Evolutionary conservation across 441 rosid genomes (phyloP).

Genomic region (Flueggea neowawraea): DNA sequence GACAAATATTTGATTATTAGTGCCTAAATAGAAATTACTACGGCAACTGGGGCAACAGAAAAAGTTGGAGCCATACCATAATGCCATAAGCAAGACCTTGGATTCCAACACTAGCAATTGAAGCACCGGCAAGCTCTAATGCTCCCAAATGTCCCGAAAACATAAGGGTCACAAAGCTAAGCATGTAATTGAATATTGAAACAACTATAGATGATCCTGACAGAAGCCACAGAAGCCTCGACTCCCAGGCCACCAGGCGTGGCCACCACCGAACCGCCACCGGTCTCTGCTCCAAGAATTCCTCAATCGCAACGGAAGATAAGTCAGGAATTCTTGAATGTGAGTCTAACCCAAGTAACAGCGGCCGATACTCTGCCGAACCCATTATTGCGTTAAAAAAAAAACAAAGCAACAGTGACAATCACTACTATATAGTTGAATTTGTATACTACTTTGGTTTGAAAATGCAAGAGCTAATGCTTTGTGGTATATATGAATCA

Average conservation of each 20-base stretch:
- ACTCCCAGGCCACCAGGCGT: slow-evolving; percentile 71
- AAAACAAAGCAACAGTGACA: no score
- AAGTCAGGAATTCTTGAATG: slow-evolving; percentile 34
- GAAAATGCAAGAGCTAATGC: no score
- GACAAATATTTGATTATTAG: no score
- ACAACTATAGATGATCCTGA: slow-evolving; percentile 75
- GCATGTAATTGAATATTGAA: slow-evolving; percentile 78
- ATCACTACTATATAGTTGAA: no score
- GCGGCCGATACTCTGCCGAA: no score
- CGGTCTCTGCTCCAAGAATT: slow-evolving; percentile 40
- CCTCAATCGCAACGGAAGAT: slow-evolving; percentile 60
- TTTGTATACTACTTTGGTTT: no score
- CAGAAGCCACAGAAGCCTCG: slow-evolving; percentile 72
- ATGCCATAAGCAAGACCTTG: slow-evolving; percentile 97
- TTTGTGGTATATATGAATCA: no score
- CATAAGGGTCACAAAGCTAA: slow-evolving; percentile 77
- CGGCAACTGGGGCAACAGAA: no score
- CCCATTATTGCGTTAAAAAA: no score
- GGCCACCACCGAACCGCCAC: slow-evolving; percentile 74
- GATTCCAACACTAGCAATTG: slow-evolving; percentile 30
- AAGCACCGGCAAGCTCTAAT: slow-evolving; percentile 79
- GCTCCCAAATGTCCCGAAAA: slow-evolving; percentile 82
- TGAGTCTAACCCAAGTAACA: no score
- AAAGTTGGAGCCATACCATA: slow-evolving; percentile 41
- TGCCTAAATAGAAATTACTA: no score